Percentiles rank a stretch among this genome's conserved stretches.
Evolutionary conservation across 1,139 yeast species (phyloP).

Genomic region (Yamadazyma jaroonii): DNA sequence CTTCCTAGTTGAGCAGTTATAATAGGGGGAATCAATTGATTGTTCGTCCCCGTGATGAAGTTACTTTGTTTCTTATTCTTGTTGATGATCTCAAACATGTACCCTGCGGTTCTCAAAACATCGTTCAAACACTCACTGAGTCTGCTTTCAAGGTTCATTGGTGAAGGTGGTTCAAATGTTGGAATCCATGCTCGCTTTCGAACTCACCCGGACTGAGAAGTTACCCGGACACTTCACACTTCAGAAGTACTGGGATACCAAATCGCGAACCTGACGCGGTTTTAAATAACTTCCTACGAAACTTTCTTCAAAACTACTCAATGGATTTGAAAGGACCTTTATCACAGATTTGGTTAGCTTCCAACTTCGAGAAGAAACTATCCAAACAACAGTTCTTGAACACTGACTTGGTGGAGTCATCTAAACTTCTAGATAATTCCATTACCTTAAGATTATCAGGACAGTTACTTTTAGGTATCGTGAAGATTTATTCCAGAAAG

Average conservation of each 20-base stretch:
- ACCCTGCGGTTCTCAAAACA: constrained; percentile 42
- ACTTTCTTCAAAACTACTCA: neutral
- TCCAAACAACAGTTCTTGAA: constrained; percentile 73
- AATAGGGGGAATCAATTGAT: constrained; percentile 40
- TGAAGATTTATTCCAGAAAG: constrained; percentile 81
- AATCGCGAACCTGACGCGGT: too few relatives aligned
- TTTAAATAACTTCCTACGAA: too few relatives aligned
- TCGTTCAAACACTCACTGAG: constrained; percentile 42
- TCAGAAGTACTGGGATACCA: too few relatives aligned
- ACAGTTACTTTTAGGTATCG: constrained; percentile 84
- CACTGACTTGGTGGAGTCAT: constrained; percentile 67
- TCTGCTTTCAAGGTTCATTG: constrained; percentile 41
- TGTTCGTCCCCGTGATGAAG: constrained; percentile 42
- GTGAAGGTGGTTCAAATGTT: too few relatives aligned
- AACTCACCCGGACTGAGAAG: too few relatives aligned
- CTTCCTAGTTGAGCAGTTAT: constrained; percentile 39
- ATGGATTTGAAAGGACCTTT: constrained; percentile 57
- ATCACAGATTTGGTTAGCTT: constrained; percentile 93
- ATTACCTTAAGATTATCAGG: constrained; percentile 85
- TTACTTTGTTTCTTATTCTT: constrained; percentile 44
- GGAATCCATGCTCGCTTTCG: too few relatives aligned
- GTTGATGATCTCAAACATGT: constrained; percentile 43
- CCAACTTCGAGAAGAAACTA: constrained; percentile 78
- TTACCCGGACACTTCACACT: too few relatives aligned
- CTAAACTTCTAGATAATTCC: constrained; percentile 16